Conservation (phyloP, 2,329 filamentous ascomycete genomes). For the Ploettnerulaceae sp. region DNA sequence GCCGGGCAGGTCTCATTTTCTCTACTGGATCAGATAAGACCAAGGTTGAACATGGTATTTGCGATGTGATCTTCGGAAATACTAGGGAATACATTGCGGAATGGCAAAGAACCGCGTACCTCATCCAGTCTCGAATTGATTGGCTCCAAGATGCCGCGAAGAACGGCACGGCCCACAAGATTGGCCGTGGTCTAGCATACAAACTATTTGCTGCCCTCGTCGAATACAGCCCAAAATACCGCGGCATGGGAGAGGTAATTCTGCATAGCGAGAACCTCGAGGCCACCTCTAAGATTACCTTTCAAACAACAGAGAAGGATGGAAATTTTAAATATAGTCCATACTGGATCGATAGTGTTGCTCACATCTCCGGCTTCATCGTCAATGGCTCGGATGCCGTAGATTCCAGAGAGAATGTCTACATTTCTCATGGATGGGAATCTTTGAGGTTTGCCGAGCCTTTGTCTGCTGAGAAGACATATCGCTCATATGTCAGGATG, state of each 20-base stretch:
- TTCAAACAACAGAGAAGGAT: conserved; percentile 41
- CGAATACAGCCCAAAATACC: conserved; percentile 50
- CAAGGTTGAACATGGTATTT: conserved; percentile 56
- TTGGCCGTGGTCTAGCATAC: conserved; percentile 71
- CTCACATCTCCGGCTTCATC: conserved; percentile 57
- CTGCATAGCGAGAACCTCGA: conserved; percentile 38
- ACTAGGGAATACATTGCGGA: conserved; percentile 57
- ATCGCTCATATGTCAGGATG: conserved; percentile 55
- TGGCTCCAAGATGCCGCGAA: conserved; percentile 55
- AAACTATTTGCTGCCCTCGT: conserved; percentile 60
- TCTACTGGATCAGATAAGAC: conserved; percentile 55
- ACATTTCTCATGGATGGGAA: conserved; percentile 57
- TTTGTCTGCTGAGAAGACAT: conserved; percentile 42
- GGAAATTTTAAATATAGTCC: conserved; percentile 51
- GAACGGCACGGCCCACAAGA: conserved; percentile 63
- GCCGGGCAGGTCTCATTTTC: conserved; percentile 52
- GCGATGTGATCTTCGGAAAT: conserved; percentile 57
- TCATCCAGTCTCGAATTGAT: conserved; percentile 60
- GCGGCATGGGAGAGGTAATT: conserved; percentile 55
- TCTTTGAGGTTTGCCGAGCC: conserved; percentile 47
- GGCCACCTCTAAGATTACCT: conserved; percentile 38
- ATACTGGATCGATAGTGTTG: conserved; percentile 55
- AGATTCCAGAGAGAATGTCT: conserved; percentile 50
- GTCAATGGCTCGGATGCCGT: conserved; percentile 54
- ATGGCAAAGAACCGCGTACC: conserved; percentile 63